These are phyloP conservation scores for Didymella pinodella DNA, from an alignment of 2,329 filamentous ascomycete genomes.

Conservation along the genomic window DNA sequence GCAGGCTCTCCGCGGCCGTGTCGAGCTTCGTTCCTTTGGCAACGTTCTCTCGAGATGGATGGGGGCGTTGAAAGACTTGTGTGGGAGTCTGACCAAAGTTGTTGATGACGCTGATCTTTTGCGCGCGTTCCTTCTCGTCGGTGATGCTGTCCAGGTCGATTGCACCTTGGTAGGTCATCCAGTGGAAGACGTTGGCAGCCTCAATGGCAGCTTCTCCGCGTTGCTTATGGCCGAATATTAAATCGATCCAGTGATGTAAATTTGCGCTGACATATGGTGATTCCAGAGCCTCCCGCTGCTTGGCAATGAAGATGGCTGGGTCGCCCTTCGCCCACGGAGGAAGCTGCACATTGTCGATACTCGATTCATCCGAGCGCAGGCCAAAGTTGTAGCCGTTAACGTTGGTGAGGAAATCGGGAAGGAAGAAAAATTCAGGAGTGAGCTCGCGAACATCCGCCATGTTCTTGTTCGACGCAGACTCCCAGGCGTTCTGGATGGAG, in stretches of 20 bases:
- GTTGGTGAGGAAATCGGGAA: slow-evolving; percentile 94
- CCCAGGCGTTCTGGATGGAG: slow-evolving; percentile 89
- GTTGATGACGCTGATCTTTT: slow-evolving; percentile 95
- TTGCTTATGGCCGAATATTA: slow-evolving; percentile 94
- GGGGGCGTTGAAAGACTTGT: slow-evolving; percentile 85
- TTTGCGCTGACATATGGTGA: slow-evolving; percentile 90
- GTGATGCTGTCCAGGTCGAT: slow-evolving; percentile 91
- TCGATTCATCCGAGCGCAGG: slow-evolving; percentile 77
- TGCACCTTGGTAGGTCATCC: slow-evolving; percentile 92
- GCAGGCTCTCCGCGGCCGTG: slow-evolving; percentile 76
- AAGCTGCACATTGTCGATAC: slow-evolving; percentile 85
- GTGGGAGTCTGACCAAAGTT: slow-evolving; percentile 98
- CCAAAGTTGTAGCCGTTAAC: slow-evolving; percentile 96
- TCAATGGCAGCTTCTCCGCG: slow-evolving; percentile 91
- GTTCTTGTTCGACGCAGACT: slow-evolving; percentile 85
- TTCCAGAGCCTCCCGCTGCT: slow-evolving; percentile 94
- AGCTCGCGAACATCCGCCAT: slow-evolving; percentile 95
- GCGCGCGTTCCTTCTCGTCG: slow-evolving; percentile 84
- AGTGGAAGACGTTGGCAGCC: slow-evolving; percentile 93
- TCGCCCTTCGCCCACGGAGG: slow-evolving; percentile 97
- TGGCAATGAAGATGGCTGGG: slow-evolving; percentile 92
- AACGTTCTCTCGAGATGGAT: slow-evolving; percentile 75
- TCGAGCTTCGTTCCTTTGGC: slow-evolving; percentile 76
- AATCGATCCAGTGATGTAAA: slow-evolving; percentile 93
- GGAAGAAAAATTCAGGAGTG: slow-evolving; percentile 96